Conservation (phyloP, 225 moss, liverwort and hornwort species). For the Lunularia cruciata region DNA sequence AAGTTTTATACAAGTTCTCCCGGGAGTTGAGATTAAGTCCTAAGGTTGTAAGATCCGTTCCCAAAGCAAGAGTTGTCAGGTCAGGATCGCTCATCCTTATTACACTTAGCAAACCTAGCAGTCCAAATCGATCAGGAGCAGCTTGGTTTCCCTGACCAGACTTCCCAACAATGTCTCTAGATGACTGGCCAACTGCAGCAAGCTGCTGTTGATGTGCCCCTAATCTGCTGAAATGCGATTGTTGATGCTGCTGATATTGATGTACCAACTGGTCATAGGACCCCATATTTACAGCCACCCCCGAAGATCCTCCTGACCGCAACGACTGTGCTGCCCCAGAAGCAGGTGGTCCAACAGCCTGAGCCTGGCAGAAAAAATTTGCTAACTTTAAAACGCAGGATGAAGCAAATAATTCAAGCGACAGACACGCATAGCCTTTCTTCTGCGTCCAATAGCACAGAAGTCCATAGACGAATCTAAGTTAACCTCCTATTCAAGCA, state of each 20-base stretch:
- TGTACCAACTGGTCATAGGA: conserved; percentile 71
- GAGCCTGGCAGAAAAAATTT: conserved; percentile 36
- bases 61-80: conserved; percentile 94
- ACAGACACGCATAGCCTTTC: too few species aligned
- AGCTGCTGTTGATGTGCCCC: conserved; percentile 64
- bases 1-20: conserved; percentile 99
- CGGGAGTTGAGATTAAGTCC: conserved; percentile 97
- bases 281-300: conserved; percentile 51
- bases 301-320: conserved; percentile 58
- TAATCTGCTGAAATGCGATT: conserved; percentile 62
- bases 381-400: background rate
- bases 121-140: conserved; percentile 84
- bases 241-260: conserved; percentile 73
- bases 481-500: background rate
- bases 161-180: conserved; percentile 71
- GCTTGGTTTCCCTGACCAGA: conserved; percentile 51
- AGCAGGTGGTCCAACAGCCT: conserved; percentile 57
- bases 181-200: conserved; percentile 64
- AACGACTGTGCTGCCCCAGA: conserved; percentile 76
- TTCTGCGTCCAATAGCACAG: too few species aligned
- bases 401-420: too few species aligned
- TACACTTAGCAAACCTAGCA: conserved; percentile 93
- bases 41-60: conserved; percentile 93
- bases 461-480: too few species aligned
- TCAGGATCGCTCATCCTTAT: conserved; percentile 97